These are phyloP conservation scores for Suillus sp. DNA, from an alignment of 768 basidiomycete species.

Conservation along the genomic window DNA sequence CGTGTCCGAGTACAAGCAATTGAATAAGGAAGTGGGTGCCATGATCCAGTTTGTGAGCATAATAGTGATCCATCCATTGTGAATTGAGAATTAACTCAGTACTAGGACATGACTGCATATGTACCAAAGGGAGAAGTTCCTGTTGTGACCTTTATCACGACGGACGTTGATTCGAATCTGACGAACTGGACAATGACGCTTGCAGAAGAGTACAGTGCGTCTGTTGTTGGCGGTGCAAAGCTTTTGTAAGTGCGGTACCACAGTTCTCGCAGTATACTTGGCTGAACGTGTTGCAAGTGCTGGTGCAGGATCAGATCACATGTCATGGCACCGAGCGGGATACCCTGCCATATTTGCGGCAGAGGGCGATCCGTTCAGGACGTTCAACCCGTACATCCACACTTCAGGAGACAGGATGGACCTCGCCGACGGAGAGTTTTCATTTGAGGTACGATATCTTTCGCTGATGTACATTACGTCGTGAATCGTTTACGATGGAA, in stretches of 20 bases:
- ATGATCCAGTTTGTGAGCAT: constrained; percentile 51
- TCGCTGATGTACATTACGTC: not conserved
- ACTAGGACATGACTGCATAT: constrained; percentile 43
- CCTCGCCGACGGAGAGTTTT: constrained; percentile 42
- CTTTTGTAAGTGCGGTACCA: constrained; percentile 33
- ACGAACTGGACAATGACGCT: constrained; percentile 38
- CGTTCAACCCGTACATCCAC: constrained; percentile 47
- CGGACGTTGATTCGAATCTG: constrained; percentile 46
- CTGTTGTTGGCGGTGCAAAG: constrained; percentile 19
- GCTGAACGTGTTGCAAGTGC: constrained; percentile 27
- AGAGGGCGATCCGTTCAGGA: constrained; percentile 43
- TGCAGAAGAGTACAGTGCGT: constrained; percentile 34
- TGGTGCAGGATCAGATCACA: constrained; percentile 48
- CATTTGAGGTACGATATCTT: constrained; percentile 32
- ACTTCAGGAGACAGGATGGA: constrained; percentile 29
- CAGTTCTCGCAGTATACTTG: not conserved
- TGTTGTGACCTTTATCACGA: constrained; percentile 33
- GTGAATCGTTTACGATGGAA: constrained; percentile 23
- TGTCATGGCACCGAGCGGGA: constrained; percentile 47
- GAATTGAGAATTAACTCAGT: constrained; percentile 37
- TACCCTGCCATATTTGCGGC: constrained; percentile 45
- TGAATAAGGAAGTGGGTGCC: constrained; percentile 47
- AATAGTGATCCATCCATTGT: constrained; percentile 5
- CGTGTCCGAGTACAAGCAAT: constrained; percentile 49
- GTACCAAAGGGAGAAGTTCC: constrained; percentile 17